Conservation (phyloP, 495 filamentous ascomycete species). For the Penicillium coprophilum region DNA sequence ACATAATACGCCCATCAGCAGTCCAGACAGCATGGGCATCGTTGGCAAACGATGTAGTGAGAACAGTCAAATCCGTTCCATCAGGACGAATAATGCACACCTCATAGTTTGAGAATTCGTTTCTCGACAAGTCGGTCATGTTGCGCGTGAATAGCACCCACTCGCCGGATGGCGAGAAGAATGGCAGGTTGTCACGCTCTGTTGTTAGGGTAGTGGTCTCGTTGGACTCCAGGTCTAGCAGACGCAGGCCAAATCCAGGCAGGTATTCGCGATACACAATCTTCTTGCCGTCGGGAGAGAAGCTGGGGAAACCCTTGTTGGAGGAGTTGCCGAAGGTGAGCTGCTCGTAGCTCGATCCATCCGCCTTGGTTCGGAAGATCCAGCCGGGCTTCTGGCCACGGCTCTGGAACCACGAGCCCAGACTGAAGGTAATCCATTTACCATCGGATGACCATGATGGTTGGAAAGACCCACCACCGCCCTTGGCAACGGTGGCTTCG, state of each 20-base stretch:
- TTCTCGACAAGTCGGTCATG: slow-evolving; percentile 10
- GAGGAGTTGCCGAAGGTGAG: slow-evolving; percentile 20
- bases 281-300: slow-evolving; percentile 30
- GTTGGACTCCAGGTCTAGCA: slow-evolving; percentile 29
- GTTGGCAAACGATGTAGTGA: slow-evolving; percentile 37
- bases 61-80: slow-evolving; percentile 32
- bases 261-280: slow-evolving; percentile 33
- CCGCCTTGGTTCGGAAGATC: slow-evolving; percentile 24
- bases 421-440: slow-evolving; percentile 30
- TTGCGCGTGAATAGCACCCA: slow-evolving; percentile 35
- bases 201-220: slow-evolving; percentile 25
- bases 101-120: slow-evolving; percentile 30
- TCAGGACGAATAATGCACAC: slow-evolving; percentile 39
- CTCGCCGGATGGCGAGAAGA: slow-evolving; percentile 32
- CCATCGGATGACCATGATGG: slow-evolving; percentile 33
- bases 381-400: slow-evolving; percentile 23
- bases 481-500: slow-evolving; percentile 13
- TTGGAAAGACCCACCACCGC: slow-evolving; percentile 28
- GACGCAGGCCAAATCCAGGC: slow-evolving; percentile 27
- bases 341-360: slow-evolving; percentile 26
- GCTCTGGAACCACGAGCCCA: slow-evolving; percentile 34
- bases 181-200: slow-evolving; percentile 34
- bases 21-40: slow-evolving; percentile 47
- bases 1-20: slow-evolving; percentile 35
- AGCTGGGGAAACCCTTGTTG: slow-evolving; percentile 33